These are phyloP conservation scores for Lasiosphaeris hirsuta DNA, from an alignment of 495 filamentous ascomycete genomes.

Conservation along the genomic window DNA sequence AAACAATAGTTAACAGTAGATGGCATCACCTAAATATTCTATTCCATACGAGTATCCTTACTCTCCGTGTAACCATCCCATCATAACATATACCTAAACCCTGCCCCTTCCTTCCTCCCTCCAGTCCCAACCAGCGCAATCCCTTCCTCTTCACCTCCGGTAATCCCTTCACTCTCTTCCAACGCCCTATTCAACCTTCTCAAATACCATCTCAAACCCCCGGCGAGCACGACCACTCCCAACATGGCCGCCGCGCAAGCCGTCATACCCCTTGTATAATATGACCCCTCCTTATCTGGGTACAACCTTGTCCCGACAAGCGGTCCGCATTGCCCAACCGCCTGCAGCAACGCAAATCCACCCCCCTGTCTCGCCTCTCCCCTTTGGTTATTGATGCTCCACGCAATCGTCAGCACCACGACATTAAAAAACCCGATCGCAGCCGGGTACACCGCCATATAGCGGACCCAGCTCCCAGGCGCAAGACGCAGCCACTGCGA, in stretches of 20 bases:
- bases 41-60: too few relatives aligned
- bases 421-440: conserved; percentile 66
- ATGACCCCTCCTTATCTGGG: conserved; percentile 58
- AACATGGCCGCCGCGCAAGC: conserved; percentile 67
- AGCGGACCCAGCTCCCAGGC: conserved; percentile 44
- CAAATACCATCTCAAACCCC: conserved; percentile 53
- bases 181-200: conserved; percentile 55
- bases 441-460: conserved; percentile 67
- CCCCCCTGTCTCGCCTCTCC: conserved; percentile 60
- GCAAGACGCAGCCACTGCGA: conserved; percentile 2
- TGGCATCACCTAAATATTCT: too few relatives aligned
- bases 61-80: too few relatives aligned
- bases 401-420: conserved; percentile 70
- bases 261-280: conserved; percentile 60
- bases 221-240: conserved; percentile 55
- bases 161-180: conserved; percentile 37
- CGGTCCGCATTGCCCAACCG: conserved; percentile 69
- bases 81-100: conserved; percentile 40
- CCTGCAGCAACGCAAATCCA: conserved; percentile 69
- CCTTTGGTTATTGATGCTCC: conserved; percentile 71
- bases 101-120: conserved; percentile 13
- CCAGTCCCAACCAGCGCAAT: not conserved
- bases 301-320: conserved; percentile 71
- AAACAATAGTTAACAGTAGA: too few relatives aligned
- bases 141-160: conserved; percentile 5